These are phyloP conservation scores for Zanthoxylum bungeanum DNA, from an alignment of 345 rosid species.

Conservation along the genomic window DNA sequence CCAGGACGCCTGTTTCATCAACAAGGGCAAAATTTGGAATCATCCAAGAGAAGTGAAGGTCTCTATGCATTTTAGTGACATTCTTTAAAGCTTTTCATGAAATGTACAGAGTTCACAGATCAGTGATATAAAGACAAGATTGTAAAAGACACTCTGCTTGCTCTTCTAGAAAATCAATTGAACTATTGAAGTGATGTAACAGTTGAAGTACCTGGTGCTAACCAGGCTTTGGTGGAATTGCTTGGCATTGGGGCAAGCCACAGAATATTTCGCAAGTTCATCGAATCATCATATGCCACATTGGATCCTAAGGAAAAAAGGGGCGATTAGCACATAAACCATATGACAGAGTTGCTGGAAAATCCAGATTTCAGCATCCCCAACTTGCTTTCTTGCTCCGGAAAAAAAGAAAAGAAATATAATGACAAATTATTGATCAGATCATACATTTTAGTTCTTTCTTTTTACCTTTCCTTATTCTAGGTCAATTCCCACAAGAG, in stretches of 20 bases:
- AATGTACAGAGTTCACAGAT: not conserved
- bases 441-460: not conserved
- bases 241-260: slow-evolving; percentile 93
- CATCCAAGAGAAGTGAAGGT: not conserved
- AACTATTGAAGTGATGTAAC: not conserved
- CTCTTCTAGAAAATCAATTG: not conserved
- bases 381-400: not conserved
- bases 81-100: not conserved
- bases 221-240: slow-evolving; percentile 49
- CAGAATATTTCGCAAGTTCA: slow-evolving; percentile 87
- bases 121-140: not conserved
- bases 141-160: not conserved
- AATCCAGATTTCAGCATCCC: not conserved
- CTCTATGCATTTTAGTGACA: not conserved
- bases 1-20: slow-evolving; percentile 55
- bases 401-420: not conserved
- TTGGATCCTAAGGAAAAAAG: slow-evolving; percentile 47
- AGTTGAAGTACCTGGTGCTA: slow-evolving; percentile 61
- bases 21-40: slow-evolving; percentile 14
- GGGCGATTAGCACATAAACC: not conserved
- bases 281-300: slow-evolving; percentile 60
- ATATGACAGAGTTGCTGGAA: not conserved
- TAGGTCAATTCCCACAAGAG: not conserved
- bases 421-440: not conserved
- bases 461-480: not conserved